Evolutionary conservation across 192 early-diverging fungal genomes (phyloP), one percentile per base, ranked within the genome.

Genomic region (Backusella liffmaniae): DNA sequence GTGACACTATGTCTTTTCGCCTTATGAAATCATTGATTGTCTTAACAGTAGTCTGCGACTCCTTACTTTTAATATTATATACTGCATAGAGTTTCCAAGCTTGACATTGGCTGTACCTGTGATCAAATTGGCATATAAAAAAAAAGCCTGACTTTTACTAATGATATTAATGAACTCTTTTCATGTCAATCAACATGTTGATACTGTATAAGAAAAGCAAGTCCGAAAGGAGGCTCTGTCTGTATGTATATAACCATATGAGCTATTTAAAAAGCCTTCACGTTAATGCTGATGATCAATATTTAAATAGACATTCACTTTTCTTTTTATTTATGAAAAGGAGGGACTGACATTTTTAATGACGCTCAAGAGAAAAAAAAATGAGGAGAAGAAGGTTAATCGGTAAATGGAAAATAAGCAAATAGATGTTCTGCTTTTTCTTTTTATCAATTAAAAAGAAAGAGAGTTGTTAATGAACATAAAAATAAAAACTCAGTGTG

Each of bases 401-500:
- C 9, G 21, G 21, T 59, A 23, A 23, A 59, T 16, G 10, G 23
- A 21, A 23, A 26, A 32, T 29, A 10, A 26, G n/a, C 26, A 59
- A 3, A 59, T 26, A 12, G 12, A 59, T 59, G 10, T 62, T 62
- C 23, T 62, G 26, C 56, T 30, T 7, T 59, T 62, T 62, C 56
- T 62, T 26, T 62, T 62, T 29, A 4, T 10, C 10, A 30, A 62
- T 29, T 59, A 59, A 26, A 26, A 59, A 59, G 26, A 59, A 23
- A 59, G 2, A 59, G 53, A 26, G 23, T 21, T 23, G 23, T 4
- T 21, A 59, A 10, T 23, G 53, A 26, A 59, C 8, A 26, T 29
- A 62, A 62, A 59, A 59, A 23, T 26, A 59, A 59, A 62, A 62
- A 62, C 56, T 62, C 56, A 62, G 56, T 62, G 8, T 56, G 53